phyloP scores from a whole-genome alignment of 2,329 filamentous ascomycete species.

The Plenodomus biglobosus region DNA sequence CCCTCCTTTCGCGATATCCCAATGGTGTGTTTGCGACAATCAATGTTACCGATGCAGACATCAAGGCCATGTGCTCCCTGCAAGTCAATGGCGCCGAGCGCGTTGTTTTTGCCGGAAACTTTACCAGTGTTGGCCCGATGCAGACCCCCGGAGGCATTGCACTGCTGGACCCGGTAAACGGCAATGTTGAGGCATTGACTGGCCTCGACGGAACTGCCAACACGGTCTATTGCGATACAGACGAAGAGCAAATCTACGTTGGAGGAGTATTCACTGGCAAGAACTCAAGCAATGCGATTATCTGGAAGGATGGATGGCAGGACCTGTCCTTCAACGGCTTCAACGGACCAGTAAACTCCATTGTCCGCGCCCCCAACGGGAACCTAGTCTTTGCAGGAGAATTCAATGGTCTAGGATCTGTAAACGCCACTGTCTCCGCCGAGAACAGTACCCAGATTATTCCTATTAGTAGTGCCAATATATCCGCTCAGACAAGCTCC shows the following conservation, averaged over 20 bases:
- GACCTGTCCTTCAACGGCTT: constrained; percentile 90
- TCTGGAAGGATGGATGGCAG: constrained; percentile 72
- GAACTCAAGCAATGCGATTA: constrained; percentile 87
- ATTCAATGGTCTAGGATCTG: constrained; percentile 78
- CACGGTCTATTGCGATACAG: constrained; percentile 77
- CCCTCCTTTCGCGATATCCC: constrained; percentile 77
- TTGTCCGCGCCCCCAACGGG: constrained; percentile 74
- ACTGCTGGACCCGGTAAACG: constrained; percentile 73
- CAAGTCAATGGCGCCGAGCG: constrained; percentile 68
- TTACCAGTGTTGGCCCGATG: constrained; percentile 80
- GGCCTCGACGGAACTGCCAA: constrained; percentile 83
- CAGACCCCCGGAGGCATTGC: constrained; percentile 77
- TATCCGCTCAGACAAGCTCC: constrained; percentile 67
- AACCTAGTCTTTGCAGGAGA: constrained; percentile 90
- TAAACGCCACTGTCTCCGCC: constrained; percentile 71
- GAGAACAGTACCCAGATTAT: constrained; percentile 74
- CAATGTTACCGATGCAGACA: constrained; percentile 76
- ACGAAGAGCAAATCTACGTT: constrained; percentile 79
- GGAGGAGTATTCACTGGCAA: constrained; percentile 80
- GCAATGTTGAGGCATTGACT: constrained; percentile 69
- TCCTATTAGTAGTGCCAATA: constrained; percentile 77
- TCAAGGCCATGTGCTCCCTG: constrained; percentile 85
- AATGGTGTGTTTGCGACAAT: constrained; percentile 80
- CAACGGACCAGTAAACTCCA: constrained; percentile 87
- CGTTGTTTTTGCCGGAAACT: constrained; percentile 89